Base-by-base conservation (phyloP, 306 rosid genomes). In the Vigna mungo region DNA sequence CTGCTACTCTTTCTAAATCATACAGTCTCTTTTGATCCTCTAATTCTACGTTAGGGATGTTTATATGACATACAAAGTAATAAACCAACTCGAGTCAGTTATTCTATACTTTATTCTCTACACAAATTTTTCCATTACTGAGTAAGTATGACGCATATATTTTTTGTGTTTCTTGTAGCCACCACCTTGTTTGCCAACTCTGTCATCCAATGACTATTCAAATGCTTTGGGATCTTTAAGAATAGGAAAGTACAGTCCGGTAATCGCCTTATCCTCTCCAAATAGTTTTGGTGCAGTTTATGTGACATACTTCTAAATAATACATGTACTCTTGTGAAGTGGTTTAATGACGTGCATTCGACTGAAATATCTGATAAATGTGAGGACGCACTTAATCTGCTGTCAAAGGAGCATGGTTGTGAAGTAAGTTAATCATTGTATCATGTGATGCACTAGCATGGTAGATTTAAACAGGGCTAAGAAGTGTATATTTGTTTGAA, bases 281-380 rank as follows among this genome's bases (percentile, higher is more conserved):
- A 25, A 36, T n/a, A 49, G 43, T 60, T 73, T 81, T 68, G 72
- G 52, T 49, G 25, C 39, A 49, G 25, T 17, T 23, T 51, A 64
- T 49, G 71, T 77, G 76, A 46, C 49, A 56, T 69, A 15, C 43
- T 41, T 81, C 63, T 70, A 60, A 61, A 76, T 48, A 55, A 69
- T 80, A 41, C 78, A 7, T 54, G 71, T 78, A 47, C 80, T 80
- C 71, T 69, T 60, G 63, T 77, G 82, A 89, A 94, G 96, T 94
- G 98, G 98, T 92, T 92, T 85, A 90, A 89, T 84, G 94, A 92
- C 15, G 98, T 94, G 6, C 62, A 81, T 75, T 90, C 97, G 15
- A 88, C 91, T 78, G 92, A 92, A 75, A 84, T 94, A 76, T 92
- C 95, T 68, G 90, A 87, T 80, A 89, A 80, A 80, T 84, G 97